These are phyloP conservation scores for Solanum pinnatisectum DNA, from an alignment of 257 asterid genomes.

Conservation along the genomic window DNA sequence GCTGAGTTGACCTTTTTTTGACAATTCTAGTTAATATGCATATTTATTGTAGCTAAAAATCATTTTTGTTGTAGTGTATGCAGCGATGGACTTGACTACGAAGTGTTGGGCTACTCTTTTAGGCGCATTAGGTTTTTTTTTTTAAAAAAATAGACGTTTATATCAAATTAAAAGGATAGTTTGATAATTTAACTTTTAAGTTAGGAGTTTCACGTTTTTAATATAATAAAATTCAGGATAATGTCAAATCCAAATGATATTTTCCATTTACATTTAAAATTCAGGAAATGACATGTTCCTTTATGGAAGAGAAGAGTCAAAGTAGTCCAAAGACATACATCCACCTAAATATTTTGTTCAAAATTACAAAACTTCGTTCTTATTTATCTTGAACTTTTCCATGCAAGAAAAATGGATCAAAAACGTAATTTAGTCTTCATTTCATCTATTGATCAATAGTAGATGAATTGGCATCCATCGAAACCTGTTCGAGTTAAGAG, in stretches of 20 bases:
- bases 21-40: neutral
- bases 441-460: conserved; percentile 16
- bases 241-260: neutral
- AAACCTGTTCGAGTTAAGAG: conserved; percentile 36
- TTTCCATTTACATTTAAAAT: neutral
- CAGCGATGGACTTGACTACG: neutral
- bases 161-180: neutral
- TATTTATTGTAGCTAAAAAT: no score
- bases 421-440: neutral
- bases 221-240: neutral
- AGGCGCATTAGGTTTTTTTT: neutral
- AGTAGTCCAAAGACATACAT: neutral
- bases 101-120: neutral
- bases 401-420: neutral
- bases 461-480: conserved; percentile 68
- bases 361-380: neutral
- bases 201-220: neutral
- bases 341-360: neutral
- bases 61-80: no score
- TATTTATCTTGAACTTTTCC: neutral
- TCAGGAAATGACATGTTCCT: neutral
- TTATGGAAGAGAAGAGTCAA: neutral
- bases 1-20: neutral
- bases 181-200: neutral
- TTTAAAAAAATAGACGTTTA: no score